Evolutionary conservation across 2,329 filamentous ascomycete genomes (phyloP).

Genomic region (Madurella mycetomatis): DNA sequence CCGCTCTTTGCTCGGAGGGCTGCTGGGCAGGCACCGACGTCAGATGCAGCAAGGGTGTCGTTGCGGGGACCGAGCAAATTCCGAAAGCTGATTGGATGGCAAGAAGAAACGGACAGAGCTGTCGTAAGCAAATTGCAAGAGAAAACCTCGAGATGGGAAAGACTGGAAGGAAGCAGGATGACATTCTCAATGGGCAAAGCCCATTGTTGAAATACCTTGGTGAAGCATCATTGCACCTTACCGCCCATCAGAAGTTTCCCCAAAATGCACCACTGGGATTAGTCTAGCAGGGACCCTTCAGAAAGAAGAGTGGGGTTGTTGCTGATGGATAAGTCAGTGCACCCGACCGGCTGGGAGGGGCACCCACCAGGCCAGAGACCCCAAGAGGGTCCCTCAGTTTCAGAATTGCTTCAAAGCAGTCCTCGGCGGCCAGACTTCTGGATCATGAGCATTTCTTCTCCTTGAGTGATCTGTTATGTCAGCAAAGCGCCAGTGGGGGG

Average conservation of each 20-base stretch:
- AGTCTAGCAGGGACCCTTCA: not conserved
- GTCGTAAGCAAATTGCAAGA: too few relatives aligned
- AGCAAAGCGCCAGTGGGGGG: too few relatives aligned
- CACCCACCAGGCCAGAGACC: slow-evolving; percentile 10
- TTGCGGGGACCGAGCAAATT: not conserved
- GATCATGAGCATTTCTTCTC: not conserved
- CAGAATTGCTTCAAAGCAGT: slow-evolving; percentile 39
- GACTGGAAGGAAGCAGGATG: too few relatives aligned
- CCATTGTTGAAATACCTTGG: too few relatives aligned
- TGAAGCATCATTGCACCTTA: too few relatives aligned
- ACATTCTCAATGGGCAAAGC: too few relatives aligned
- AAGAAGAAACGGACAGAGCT: not conserved
- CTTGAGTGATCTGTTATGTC: not conserved
- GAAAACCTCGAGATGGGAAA: too few relatives aligned
- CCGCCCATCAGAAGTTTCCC: too few relatives aligned
- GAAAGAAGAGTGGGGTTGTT: not conserved
- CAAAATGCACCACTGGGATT: too few relatives aligned
- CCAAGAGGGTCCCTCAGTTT: slow-evolving; percentile 30
- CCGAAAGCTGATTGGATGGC: not conserved
- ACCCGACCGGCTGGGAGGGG: slow-evolving; percentile 16
- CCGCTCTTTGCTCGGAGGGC: not conserved
- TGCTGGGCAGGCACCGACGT: slow-evolving; percentile 13
- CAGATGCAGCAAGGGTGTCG: slow-evolving; percentile 17
- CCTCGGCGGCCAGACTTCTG: slow-evolving; percentile 17
- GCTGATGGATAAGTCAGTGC: slow-evolving; percentile 14